These are phyloP conservation scores for Epicoccum nigrum DNA, from an alignment of 2,329 filamentous ascomycete genomes.

Conservation along the genomic window DNA sequence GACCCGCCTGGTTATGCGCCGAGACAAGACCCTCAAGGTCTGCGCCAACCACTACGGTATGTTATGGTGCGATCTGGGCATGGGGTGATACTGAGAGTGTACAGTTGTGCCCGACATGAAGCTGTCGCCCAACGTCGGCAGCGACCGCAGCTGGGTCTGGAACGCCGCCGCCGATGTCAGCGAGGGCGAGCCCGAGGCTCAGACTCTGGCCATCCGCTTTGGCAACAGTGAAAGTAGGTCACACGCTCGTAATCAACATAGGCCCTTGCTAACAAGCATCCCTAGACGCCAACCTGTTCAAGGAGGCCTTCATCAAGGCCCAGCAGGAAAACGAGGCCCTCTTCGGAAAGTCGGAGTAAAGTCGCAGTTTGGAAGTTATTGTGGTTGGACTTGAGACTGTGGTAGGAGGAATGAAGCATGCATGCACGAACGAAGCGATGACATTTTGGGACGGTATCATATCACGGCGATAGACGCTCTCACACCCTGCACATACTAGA, in stretches of 20 bases:
- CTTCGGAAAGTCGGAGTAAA: conserved; percentile 63
- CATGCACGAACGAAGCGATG: conserved; percentile 39
- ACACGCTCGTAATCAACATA: no score
- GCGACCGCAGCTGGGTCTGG: conserved; percentile 99
- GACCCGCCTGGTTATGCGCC: conserved; percentile 96
- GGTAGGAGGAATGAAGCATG: conserved; percentile 20
- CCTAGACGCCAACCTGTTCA: conserved; percentile 95
- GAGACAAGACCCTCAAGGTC: conserved; percentile 99
- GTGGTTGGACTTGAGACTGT: background rate
- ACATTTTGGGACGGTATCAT: conserved; percentile 37
- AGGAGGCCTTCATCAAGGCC: conserved; percentile 95
- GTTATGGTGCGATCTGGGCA: conserved; percentile 40
- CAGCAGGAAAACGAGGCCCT: conserved; percentile 94
- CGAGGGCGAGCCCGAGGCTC: conserved; percentile 95
- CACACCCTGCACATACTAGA: conserved; percentile 46
- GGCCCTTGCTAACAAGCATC: background rate
- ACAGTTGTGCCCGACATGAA: conserved; percentile 98
- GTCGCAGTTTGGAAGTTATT: conserved; percentile 20
- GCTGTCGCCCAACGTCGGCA: conserved; percentile 95
- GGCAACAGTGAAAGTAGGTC: conserved; percentile 92
- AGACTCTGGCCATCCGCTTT: conserved; percentile 95
- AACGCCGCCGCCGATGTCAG: conserved; percentile 97
- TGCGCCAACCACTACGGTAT: conserved; percentile 99
- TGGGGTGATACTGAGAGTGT: conserved; percentile 27
- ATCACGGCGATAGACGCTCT: conserved; percentile 39